Base-by-base conservation (phyloP, 345 rosid genomes). In the Excoecaria agallocha region DNA sequence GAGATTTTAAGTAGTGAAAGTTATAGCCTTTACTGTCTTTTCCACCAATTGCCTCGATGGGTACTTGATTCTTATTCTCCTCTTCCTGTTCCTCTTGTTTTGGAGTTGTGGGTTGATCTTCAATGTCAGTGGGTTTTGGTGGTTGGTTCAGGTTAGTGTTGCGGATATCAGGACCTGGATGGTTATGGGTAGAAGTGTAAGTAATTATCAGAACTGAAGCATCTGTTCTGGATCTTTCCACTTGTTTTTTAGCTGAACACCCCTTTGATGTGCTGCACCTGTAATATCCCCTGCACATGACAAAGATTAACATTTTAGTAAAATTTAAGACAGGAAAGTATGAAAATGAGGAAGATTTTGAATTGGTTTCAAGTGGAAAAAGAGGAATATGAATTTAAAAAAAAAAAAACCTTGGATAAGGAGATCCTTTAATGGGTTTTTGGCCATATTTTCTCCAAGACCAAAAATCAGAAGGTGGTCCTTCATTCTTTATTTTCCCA, bases 391-490 rank as follows among this genome's bases (percentile, higher is more conserved):
- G 39, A 25, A 22, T 20, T 25, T 48, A n/a, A 24, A 69, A 2
- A 10, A 66, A 8, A 19, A 6, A 17, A 16, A 24, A 87, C 93
- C 93, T 87, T 39, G 91, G 93, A 80, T 82, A 74, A 77, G 93
- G 93, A 66, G 91, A 89, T 46, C 93, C 93, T 77, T 89, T 89
- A 38, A 89, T 89, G 25, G 93, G 91, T 57, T 89, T 89, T 62
- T 89, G 91, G 35, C 93, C 93, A 74, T 89, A 89, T 74, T 89
- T 89, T 71, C 93, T 89, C 93, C 93, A 89, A 20, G 91, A 89
- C 93, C 93, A 89, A 60, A 78, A 81, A 86, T 89, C 93, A 82
- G 84, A 86, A 81, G 93, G 89, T 0, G 85, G 87, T 22, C 89
- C 89, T 77, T 90, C 90, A 66, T 78, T 83, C 83, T 90, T 88